phyloP scores from a whole-genome alignment of 176 grass and related monocot species.

The Thinopyrum elongatum region DNA sequence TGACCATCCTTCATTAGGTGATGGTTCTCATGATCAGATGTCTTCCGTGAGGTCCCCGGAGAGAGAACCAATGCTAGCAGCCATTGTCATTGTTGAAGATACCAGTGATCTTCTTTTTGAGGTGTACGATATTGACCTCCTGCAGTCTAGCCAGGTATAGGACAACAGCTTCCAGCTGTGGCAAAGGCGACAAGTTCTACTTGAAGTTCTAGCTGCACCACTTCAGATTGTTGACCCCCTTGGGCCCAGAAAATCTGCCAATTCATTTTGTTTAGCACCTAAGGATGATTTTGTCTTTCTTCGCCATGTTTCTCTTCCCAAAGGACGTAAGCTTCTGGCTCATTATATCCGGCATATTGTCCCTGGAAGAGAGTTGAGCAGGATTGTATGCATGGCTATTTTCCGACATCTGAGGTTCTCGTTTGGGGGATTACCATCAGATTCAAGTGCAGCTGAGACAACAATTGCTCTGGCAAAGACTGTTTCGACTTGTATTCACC shows the following conservation, averaged over 20 bases:
- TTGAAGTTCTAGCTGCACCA: slow-evolving; percentile 90
- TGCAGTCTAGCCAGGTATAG: slow-evolving; percentile 72
- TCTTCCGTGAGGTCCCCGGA: slow-evolving; percentile 64
- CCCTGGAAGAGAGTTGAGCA: slow-evolving; percentile 73
- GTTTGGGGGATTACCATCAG: slow-evolving; percentile 85
- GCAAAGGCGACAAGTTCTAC: slow-evolving; percentile 63
- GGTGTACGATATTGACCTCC: slow-evolving; percentile 85
- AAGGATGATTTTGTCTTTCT: slow-evolving; percentile 94
- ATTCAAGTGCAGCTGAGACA: slow-evolving; percentile 73
- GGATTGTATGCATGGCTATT: slow-evolving; percentile 92
- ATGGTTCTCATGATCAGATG: slow-evolving; percentile 67
- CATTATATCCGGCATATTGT: slow-evolving; percentile 71
- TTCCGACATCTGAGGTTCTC: slow-evolving; percentile 88
- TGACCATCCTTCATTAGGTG: slow-evolving; percentile 51
- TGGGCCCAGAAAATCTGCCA: slow-evolving; percentile 51
- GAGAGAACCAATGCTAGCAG: slow-evolving; percentile 80
- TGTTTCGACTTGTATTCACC: slow-evolving; percentile 58
- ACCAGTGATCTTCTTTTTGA: slow-evolving; percentile 73
- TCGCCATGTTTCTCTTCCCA: slow-evolving; percentile 80
- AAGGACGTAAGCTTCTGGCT: slow-evolving; percentile 78
- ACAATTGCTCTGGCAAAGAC: slow-evolving; percentile 59
- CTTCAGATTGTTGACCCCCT: slow-evolving; percentile 90
- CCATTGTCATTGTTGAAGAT: slow-evolving; percentile 89
- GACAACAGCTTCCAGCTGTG: slow-evolving; percentile 84
- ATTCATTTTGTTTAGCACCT: slow-evolving; percentile 58